Evolutionary conservation across 140 eudicot species (phyloP).

Genomic region (Senecio squalidus): DNA sequence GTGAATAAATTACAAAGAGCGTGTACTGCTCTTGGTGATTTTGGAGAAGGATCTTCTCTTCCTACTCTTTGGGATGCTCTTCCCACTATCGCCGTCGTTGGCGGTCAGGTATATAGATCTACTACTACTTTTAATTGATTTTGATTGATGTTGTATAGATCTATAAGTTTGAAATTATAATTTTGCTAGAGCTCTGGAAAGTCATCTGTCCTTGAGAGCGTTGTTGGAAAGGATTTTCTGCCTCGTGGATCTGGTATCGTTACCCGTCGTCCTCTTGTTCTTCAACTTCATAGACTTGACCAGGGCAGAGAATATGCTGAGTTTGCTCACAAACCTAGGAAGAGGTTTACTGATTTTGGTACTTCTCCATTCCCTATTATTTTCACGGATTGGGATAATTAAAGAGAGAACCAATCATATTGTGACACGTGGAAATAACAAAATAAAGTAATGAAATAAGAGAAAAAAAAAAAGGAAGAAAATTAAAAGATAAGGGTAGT

Average conservation of each 20-base stretch:
- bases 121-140: neutral
- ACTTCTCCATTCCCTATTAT: slow-evolving; percentile 20
- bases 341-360: slow-evolving; percentile 84
- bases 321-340: slow-evolving; percentile 80
- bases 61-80: slow-evolving; percentile 97
- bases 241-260: slow-evolving; percentile 99
- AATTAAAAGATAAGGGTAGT: too few relatives aligned
- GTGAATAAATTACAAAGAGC: too few relatives aligned
- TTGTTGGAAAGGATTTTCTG: slow-evolving; percentile 93
- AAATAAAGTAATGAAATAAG: too few relatives aligned
- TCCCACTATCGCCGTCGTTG: slow-evolving; percentile 97
- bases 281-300: slow-evolving; percentile 77
- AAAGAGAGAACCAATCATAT: too few relatives aligned
- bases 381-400: too few relatives aligned
- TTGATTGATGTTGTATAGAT: too few relatives aligned
- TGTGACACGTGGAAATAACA: too few relatives aligned
- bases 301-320: slow-evolving; percentile 90
- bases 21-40: too few relatives aligned
- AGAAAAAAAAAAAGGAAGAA: too few relatives aligned
- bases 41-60: slow-evolving; percentile 81
- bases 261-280: slow-evolving; percentile 90
- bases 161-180: too few relatives aligned
- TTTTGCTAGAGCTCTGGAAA: slow-evolving; percentile 98
- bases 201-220: slow-evolving; percentile 93
- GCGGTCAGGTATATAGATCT: slow-evolving; percentile 85